Evolutionary conservation across 2,329 filamentous ascomycete species (phyloP).

Genomic region (Lecanoromycetidae sp.): DNA sequence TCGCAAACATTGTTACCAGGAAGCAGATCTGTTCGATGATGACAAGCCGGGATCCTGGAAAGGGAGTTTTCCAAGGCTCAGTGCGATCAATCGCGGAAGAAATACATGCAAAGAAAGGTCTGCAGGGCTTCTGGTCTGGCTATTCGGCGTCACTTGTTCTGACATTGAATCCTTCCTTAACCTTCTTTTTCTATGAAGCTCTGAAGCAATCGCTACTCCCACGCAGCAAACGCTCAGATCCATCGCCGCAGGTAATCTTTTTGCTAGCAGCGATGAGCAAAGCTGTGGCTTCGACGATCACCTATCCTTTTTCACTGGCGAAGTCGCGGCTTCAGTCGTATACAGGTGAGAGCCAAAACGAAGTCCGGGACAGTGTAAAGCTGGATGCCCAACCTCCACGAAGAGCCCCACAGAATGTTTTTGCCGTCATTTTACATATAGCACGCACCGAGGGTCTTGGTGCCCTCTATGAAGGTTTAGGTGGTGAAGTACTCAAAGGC

Average conservation of each 20-base stretch:
- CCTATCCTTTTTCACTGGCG: conserved; percentile 78
- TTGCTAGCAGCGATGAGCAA: conserved; percentile 67
- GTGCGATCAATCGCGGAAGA: conserved; percentile 48
- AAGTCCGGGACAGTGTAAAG: conserved; percentile 21
- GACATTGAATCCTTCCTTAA: conserved; percentile 75
- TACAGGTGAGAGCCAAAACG: conserved; percentile 18
- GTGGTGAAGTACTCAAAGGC: conserved; percentile 64
- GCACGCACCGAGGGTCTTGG: conserved; percentile 51
- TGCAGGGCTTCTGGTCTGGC: conserved; percentile 73
- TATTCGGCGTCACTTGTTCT: conserved; percentile 71
- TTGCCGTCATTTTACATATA: conserved; percentile 49
- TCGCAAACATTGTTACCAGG: conserved; percentile 69
- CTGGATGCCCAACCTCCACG: background rate
- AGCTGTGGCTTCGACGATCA: conserved; percentile 60
- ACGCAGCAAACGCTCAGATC: conserved; percentile 39
- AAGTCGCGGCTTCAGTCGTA: conserved; percentile 62
- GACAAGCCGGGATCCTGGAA: conserved; percentile 27
- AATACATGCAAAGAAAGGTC: conserved; percentile 57
- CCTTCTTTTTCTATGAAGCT: conserved; percentile 68
- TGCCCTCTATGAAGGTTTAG: conserved; percentile 64
- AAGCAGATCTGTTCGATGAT: conserved; percentile 58
- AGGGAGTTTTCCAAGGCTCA: conserved; percentile 26
- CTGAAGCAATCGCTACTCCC: conserved; percentile 51
- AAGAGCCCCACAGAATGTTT: conserved; percentile 39
- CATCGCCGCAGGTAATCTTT: conserved; percentile 46